Base-by-base conservation (phyloP, 2,329 filamentous ascomycete species). In the Botryosphaeria dothidea region DNA sequence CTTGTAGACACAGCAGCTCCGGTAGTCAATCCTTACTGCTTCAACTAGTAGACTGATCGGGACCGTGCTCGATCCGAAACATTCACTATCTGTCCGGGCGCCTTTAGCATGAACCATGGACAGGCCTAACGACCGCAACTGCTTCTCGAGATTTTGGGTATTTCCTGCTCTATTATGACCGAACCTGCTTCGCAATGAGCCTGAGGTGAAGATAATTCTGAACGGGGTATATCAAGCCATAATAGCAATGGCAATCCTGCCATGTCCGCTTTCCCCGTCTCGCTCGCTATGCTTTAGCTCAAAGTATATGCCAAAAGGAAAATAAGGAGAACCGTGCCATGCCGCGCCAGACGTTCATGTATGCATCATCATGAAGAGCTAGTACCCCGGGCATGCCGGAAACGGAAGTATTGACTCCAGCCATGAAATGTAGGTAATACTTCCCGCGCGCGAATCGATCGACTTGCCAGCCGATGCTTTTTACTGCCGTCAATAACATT, bases 201-300 rank as follows among this genome's bases (percentile, higher is more conserved):
- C 17, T 17, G 13, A 13, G 34, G 21, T 11, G 29, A 21, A 46
- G n/a, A 17, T 23, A 29, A 23, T 67, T 52, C 43, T 45, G 38
- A 45, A 46, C 25, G 41, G 56, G 56, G 56, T 60, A 60, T 60
- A 60, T 60, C 56, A 46, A 60, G 56, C 49, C 27, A 52, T 52
- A 56, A 51, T n/a, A n/a, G 56, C 66, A 48, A 43, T 65, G 27
- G 67, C 67, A 67, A 60, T 45, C 66, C 15, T 23, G 60, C 45
- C 36, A 51, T 51, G 19, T 52, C 34, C 29, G 15, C 36, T 38
- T 41, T 15, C 58, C 49, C 45, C 36, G 13, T 48, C 19, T 41
- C 51, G 27, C 21, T 29, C 38, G 57, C 57, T 66, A 48, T 60
- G 56, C 56, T 60, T 46, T 48, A 19, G 11, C 43, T 31, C 27